These are phyloP conservation scores for Alternaria ethzedia DNA, from an alignment of 2,329 filamentous ascomycete genomes.

Conservation along the genomic window DNA sequence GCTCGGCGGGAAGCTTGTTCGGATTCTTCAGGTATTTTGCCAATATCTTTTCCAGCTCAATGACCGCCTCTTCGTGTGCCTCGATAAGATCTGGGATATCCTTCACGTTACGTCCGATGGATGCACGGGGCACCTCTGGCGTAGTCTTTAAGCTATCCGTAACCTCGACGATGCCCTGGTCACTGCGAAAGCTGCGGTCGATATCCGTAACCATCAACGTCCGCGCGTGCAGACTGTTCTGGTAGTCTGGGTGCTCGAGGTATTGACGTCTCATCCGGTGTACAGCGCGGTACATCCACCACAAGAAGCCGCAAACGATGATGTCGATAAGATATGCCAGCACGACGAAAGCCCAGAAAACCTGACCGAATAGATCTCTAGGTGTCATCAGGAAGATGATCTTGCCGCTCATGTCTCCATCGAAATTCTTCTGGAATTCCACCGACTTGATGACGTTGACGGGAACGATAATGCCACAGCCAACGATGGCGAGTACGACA, in stretches of 20 bases:
- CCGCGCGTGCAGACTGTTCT: slow-evolving; percentile 79
- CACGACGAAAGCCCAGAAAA: slow-evolving; percentile 66
- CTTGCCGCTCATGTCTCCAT: slow-evolving; percentile 6
- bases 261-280: slow-evolving; percentile 74
- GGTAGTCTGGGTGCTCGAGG: slow-evolving; percentile 86
- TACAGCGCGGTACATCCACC: slow-evolving; percentile 86
- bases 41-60: slow-evolving; percentile 80
- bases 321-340: slow-evolving; percentile 71
- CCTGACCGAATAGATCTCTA: slow-evolving; percentile 57
- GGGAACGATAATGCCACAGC: slow-evolving; percentile 79
- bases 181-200: slow-evolving; percentile 74
- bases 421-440: slow-evolving; percentile 16
- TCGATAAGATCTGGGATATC: slow-evolving; percentile 84
- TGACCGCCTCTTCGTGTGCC: slow-evolving; percentile 80
- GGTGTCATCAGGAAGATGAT: slow-evolving; percentile 43
- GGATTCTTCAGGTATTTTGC: slow-evolving; percentile 93
- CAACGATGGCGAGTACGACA: slow-evolving; percentile 71
- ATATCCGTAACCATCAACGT: slow-evolving; percentile 79
- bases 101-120: slow-evolving; percentile 90
- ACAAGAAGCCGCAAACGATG: slow-evolving; percentile 81
- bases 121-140: slow-evolving; percentile 77
- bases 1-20: slow-evolving; percentile 73
- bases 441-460: slow-evolving; percentile 65
- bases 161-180: slow-evolving; percentile 86
- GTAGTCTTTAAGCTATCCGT: slow-evolving; percentile 81